phyloP scores from a whole-genome alignment of 257 asterid species.

The Solanum commersonii region DNA sequence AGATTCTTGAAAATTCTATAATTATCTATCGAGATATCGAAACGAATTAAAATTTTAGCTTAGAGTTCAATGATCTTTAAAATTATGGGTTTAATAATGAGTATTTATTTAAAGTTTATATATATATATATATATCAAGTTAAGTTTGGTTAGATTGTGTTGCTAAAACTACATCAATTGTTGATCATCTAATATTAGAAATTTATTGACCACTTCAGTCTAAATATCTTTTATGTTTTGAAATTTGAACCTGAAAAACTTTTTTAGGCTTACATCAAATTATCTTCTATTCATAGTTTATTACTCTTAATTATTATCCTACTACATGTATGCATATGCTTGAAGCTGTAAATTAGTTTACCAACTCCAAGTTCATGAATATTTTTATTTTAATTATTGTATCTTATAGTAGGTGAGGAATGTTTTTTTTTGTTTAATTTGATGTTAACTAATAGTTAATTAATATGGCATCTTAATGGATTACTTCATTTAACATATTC shows the following conservation, averaged over 20 bases:
- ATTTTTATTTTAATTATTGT: neutral
- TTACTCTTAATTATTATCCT: neutral
- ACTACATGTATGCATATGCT: neutral
- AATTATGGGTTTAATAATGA: neutral
- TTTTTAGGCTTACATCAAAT: neutral
- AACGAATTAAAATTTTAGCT: neutral
- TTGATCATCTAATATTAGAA: neutral
- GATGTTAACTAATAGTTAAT: neutral
- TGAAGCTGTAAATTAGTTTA: neutral
- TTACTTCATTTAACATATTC: neutral
- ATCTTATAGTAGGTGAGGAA: neutral
- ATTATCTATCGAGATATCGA: fast-evolving
- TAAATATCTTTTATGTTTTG: too few species aligned
- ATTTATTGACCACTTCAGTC: neutral
- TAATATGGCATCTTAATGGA: neutral
- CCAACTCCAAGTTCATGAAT: neutral
- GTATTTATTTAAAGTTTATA: neutral
- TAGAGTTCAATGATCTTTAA: neutral
- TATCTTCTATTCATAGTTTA: neutral
- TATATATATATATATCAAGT: neutral
- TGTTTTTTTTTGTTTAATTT: neutral
- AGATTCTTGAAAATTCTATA: neutral
- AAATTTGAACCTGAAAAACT: too few species aligned
- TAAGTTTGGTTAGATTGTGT: neutral
- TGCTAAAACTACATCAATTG: neutral